Base-by-base conservation (phyloP, 805 yeast genomes). In the Ogataea wickerhamii region DNA sequence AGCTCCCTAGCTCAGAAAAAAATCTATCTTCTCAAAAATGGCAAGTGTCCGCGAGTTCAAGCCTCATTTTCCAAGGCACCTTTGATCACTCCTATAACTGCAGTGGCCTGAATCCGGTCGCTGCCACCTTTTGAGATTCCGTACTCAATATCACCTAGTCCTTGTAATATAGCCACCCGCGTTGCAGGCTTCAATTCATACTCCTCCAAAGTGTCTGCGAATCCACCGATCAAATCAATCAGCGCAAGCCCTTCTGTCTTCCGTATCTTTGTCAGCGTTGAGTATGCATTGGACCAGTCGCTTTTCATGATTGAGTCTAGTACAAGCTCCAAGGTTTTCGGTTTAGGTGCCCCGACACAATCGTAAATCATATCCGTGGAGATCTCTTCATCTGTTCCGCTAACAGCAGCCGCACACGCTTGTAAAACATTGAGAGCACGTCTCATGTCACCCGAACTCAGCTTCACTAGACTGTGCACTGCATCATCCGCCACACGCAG, bases 371-470 rank as follows among this genome's bases (percentile, higher is more conserved):
- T 81, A 38, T 78, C 80, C 21, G 73, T 75, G 20, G 82, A 74
- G 28, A 93, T 82, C 34, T 74, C 77, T 34, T 74, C 77, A 23
- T 71, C 77, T 12, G 47, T 49, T 17, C 36, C 36, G 23, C 75
- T 78, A 14, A 75, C 56, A 2, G 95, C 85, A 0, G 96, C 89
- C 45, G 83, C 76, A 60, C 98, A 87, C 0, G 98, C 95, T 63
- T 93, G 99, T 41, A 93, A 63, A 4, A 93, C 96, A 55, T 93
- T 93, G 51, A 93, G 70, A 1, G 95, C 95, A 35, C 86, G 77
- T 66, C 99, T 78, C 98, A 93, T 93, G 61, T 93, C 99, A 36
- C 99, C 99, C 41, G 80, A 76, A n/a, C 93, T 74, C 38, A 93
- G 70, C 37, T 66, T 69, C 40, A 93, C 67, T 33, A 93, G 65